phyloP scores from a whole-genome alignment of 345 rosid species.

The Clarkia xantiana region DNA sequence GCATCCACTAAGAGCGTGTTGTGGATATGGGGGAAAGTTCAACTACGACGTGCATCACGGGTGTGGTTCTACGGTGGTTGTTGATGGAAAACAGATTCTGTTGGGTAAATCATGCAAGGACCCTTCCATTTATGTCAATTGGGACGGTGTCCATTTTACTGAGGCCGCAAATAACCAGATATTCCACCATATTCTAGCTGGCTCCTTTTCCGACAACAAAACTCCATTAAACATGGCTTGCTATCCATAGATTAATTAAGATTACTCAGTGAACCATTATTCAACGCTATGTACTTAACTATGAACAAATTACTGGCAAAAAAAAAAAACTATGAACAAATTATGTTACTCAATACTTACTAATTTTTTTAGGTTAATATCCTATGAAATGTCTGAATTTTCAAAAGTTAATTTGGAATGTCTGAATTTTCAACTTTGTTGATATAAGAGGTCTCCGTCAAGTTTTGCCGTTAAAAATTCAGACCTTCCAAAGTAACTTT shows the following conservation, averaged over 20 bases:
- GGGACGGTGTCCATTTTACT: constrained; percentile 49
- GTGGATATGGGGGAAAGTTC: constrained; percentile 75
- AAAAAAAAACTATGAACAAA: too few species aligned
- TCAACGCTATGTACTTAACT: too few species aligned
- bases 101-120: constrained; percentile 37
- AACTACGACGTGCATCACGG: constrained; percentile 40
- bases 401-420: too few species aligned
- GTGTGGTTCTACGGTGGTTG: constrained; percentile 34
- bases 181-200: constrained; percentile 19
- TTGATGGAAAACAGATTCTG: constrained; percentile 31
- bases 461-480: too few species aligned
- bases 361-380: too few species aligned
- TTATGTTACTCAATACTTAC: too few species aligned
- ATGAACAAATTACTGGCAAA: too few species aligned
- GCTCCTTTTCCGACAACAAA: constrained; percentile 30
- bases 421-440: too few species aligned
- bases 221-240: constrained; percentile 33
- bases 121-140: constrained; percentile 21
- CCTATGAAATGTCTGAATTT: too few species aligned
- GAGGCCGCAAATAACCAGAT: constrained; percentile 33
- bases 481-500: too few species aligned
- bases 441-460: too few species aligned
- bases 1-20: constrained; percentile 49
- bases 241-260: constrained; percentile 2
- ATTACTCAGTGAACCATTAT: too few species aligned